phyloP scores from a whole-genome alignment of 352 stramenopile species.

The Phytophthora pseudosyringae region DNA sequence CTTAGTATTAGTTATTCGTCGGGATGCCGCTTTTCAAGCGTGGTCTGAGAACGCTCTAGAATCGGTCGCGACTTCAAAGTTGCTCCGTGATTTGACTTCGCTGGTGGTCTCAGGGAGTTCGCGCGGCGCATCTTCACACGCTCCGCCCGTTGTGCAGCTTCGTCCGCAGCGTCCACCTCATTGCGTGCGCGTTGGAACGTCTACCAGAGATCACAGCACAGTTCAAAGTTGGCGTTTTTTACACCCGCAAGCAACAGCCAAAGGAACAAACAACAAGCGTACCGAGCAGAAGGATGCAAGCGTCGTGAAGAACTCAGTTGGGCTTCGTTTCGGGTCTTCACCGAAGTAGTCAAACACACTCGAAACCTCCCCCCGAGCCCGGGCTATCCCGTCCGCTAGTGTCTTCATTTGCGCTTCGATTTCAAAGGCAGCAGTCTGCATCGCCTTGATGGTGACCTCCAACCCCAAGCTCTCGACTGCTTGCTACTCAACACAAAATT shows the following conservation, averaged over 20 bases:
- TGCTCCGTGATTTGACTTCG: slow-evolving; percentile 28
- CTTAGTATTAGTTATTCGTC: slow-evolving; percentile 19
- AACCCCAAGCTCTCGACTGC: slow-evolving; percentile 29
- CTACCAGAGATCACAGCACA: slow-evolving; percentile 21
- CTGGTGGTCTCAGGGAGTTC: slow-evolving; percentile 23
- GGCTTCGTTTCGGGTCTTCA: slow-evolving; percentile 76
- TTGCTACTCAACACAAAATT: slow-evolving; percentile 30
- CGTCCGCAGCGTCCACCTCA: slow-evolving; percentile 74
- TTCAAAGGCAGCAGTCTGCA: slow-evolving; percentile 38
- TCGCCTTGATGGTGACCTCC: slow-evolving; percentile 41
- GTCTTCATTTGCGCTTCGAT: slow-evolving; percentile 57
- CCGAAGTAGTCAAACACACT: slow-evolving; percentile 90
- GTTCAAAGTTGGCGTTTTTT: background rate
- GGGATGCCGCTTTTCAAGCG: slow-evolving; percentile 25
- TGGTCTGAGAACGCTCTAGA: slow-evolving; percentile 40
- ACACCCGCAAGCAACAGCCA: background rate
- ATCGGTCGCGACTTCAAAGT: slow-evolving; percentile 37
- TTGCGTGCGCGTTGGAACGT: slow-evolving; percentile 69
- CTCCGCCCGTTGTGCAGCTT: slow-evolving; percentile 60
- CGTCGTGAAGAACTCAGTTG: slow-evolving; percentile 81
- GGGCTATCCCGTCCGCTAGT: slow-evolving; percentile 45
- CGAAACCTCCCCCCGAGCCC: slow-evolving; percentile 59
- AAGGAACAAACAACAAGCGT: slow-evolving; percentile 1
- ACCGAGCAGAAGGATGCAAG: slow-evolving; percentile 83
- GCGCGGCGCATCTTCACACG: slow-evolving; percentile 62